Evolutionary conservation across 495 filamentous ascomycete genomes (phyloP), one percentile per base, ranked within the genome.

Genomic region (Xylaria grammica): DNA sequence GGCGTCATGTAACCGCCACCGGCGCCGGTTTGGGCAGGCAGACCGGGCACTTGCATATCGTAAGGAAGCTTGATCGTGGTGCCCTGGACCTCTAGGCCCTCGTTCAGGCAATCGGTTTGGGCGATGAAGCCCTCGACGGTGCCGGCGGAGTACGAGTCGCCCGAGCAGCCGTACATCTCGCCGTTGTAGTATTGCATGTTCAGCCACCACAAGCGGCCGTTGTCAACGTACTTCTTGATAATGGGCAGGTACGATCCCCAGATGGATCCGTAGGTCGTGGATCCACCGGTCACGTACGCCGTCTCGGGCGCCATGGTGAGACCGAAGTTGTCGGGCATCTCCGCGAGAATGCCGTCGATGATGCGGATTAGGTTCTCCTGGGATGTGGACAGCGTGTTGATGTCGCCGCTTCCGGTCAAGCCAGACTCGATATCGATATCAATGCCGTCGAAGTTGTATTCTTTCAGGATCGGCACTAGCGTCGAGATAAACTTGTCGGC

Each of bases 401-500:
- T 58, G 46, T 20, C 59, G 46, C 68, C 68, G 52, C 68, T 70
- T 57, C 56, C 56, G 24, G 15, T 62, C 56, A 70, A 42, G n/a
- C 68, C 81, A 6, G 65, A 50, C 52, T 70, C 68, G 29, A 70
- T 70, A 44, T 70, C 68, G 40, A 70, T 70, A 30, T 70, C 68
- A n/a, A 70, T 63, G 10, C 68, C 68, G 50, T 70, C 68, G 30
- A 70, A 70, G 24, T 70, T 70, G 45, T 70, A 67, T 36, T 36
- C 24, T 52, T 70, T 65, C 27, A 70, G 45, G 57, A 70, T 67
- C 24, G 68, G 68, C 0, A 70, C 68, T 19, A 70, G 60, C 6
- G 68, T 70, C 7, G 65, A 51, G 65, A 70, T 36, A 40, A 70
- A 70, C 29, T 66, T 65, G 48, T 70, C 68, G 24, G 68, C 68